These are phyloP conservation scores for Voacanga thouarsii DNA, from an alignment of 257 asterid genomes.

Conservation along the genomic window DNA sequence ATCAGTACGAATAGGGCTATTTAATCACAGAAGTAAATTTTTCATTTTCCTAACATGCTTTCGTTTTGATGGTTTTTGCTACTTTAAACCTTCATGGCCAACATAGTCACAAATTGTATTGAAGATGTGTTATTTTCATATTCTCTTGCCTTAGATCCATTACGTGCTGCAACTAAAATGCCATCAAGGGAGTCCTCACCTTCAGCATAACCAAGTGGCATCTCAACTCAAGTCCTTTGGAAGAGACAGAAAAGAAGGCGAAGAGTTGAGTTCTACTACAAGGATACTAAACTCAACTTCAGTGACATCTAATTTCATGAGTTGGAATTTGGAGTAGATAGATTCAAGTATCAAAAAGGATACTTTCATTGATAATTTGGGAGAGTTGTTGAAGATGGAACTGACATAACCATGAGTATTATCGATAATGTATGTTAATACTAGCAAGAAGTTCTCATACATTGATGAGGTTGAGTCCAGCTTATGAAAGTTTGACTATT, in stretches of 20 bases:
- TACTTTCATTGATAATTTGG: slow-evolving; percentile 30
- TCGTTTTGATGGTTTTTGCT: too few relatives aligned
- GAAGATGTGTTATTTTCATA: slow-evolving; percentile 79
- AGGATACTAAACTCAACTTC: slow-evolving; percentile 41
- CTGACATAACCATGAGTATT: neutral
- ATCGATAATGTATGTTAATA: too few relatives aligned
- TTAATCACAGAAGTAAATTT: too few relatives aligned
- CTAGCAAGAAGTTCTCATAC: too few relatives aligned
- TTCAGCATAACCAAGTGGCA: slow-evolving; percentile 30
- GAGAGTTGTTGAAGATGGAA: slow-evolving; percentile 27
- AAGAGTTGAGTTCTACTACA: slow-evolving; percentile 31
- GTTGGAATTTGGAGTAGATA: slow-evolving; percentile 51
- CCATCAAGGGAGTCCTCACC: slow-evolving; percentile 35
- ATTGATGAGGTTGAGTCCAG: too few relatives aligned
- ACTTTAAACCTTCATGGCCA: too few relatives aligned
- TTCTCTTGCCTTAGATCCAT: slow-evolving; percentile 48
- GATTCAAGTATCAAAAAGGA: slow-evolving; percentile 35
- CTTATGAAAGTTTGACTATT: too few relatives aligned
- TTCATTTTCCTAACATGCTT: too few relatives aligned
- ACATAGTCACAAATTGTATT: slow-evolving; percentile 69
- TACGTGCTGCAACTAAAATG: slow-evolving; percentile 29
- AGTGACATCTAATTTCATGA: slow-evolving; percentile 66
- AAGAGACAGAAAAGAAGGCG: slow-evolving; percentile 45
- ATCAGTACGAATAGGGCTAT: too few relatives aligned
- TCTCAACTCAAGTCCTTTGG: slow-evolving; percentile 31